phyloP scores from a whole-genome alignment of 2,329 filamentous ascomycete species.

The Tolypocladium capitatum region DNA sequence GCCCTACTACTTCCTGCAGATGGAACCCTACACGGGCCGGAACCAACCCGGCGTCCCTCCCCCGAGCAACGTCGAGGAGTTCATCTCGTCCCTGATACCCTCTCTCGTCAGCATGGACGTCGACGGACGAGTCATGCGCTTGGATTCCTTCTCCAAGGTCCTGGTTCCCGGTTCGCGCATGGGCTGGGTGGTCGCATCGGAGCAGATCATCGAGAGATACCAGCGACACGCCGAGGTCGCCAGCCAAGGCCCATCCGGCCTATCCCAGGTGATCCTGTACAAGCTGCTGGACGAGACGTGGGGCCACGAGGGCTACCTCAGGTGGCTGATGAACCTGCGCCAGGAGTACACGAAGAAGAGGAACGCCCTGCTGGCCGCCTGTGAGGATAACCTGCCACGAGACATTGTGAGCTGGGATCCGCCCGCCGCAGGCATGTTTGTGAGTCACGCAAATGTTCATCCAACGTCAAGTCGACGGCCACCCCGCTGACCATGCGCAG shows the following conservation, averaged over 20 bases:
- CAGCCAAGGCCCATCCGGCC: constrained; percentile 73
- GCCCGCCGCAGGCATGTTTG: constrained; percentile 89
- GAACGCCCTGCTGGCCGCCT: constrained; percentile 65
- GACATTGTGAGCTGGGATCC: constrained; percentile 68
- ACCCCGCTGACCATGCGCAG: constrained; percentile 18
- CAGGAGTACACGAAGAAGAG: constrained; percentile 69
- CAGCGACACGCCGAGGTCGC: constrained; percentile 70
- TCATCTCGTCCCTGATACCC: constrained; percentile 49
- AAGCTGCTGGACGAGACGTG: constrained; percentile 88
- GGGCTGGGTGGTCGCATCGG: constrained; percentile 82
- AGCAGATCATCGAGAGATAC: constrained; percentile 74
- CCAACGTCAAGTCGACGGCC: background rate
- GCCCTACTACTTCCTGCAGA: constrained; percentile 88
- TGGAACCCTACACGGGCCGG: constrained; percentile 57
- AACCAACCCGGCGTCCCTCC: constrained; percentile 36
- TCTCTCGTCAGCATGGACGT: constrained; percentile 68
- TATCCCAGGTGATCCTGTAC: constrained; percentile 72
- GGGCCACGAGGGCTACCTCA: constrained; percentile 81
- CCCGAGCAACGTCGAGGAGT: constrained; percentile 53
- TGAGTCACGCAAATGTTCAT: constrained; percentile 26
- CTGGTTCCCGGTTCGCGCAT: constrained; percentile 68
- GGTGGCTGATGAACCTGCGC: constrained; percentile 77
- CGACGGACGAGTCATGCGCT: constrained; percentile 76
- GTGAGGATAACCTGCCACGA: constrained; percentile 60
- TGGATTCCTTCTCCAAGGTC: constrained; percentile 92